Conservation (phyloP, 306 rosid genomes). For the Pyrus pyrifolia region DNA sequence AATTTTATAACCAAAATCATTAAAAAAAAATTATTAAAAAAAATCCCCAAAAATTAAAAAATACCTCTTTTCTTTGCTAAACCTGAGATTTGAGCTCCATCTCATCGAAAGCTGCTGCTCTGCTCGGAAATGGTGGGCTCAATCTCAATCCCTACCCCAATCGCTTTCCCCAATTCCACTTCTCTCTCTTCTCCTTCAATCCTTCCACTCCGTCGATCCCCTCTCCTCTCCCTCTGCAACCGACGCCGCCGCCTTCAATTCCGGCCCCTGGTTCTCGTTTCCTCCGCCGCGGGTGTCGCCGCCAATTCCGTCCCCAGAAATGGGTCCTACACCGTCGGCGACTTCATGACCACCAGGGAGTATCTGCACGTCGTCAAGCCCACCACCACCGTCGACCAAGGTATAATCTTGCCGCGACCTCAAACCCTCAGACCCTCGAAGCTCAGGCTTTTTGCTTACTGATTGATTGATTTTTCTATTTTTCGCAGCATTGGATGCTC, state of each 20-base stretch:
- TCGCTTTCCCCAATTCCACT: neutral
- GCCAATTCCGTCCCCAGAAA: slow-evolving; percentile 33
- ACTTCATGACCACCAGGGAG: slow-evolving; percentile 80
- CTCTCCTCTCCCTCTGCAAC: neutral
- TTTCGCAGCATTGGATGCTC: slow-evolving; percentile 61
- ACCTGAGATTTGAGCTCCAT: neutral
- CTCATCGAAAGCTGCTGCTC: neutral
- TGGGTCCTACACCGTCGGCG: slow-evolving; percentile 60
- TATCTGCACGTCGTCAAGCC: slow-evolving; percentile 57
- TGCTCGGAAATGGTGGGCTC: slow-evolving; percentile 10
- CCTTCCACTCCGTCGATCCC: neutral
- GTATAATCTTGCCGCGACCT: slow-evolving; percentile 15
- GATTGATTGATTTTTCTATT: neutral
- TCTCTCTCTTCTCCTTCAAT: neutral
- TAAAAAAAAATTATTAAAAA: neutral
- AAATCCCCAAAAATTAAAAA: neutral
- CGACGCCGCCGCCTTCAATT: slow-evolving; percentile 4
- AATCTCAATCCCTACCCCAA: slow-evolving; percentile 7
- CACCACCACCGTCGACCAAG: slow-evolving; percentile 78
- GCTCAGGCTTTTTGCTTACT: neutral
- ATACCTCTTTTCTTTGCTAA: neutral
- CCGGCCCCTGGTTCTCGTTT: neutral
- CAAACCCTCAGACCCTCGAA: neutral
- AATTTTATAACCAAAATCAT: neutral
- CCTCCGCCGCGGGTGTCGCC: slow-evolving; percentile 12